Base-by-base conservation (phyloP, 768 basidiomycete species). In the Lactarius sp. region DNA sequence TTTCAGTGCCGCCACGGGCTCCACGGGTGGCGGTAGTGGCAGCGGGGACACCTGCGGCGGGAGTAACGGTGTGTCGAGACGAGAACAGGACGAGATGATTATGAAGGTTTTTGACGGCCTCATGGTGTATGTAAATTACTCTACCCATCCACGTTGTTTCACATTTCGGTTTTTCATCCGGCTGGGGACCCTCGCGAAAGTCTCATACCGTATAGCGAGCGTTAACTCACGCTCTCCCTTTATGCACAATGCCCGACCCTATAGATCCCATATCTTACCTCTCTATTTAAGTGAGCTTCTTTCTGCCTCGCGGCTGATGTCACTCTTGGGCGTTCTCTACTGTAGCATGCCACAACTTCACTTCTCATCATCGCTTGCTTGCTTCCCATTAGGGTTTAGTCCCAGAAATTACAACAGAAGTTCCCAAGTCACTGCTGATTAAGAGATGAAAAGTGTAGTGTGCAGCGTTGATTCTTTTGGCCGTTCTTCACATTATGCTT, bases 1-100 rank as follows among this genome's bases (percentile, higher is more conserved):
- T 16, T 55, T 59, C 4, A 42, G 57, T 16, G 58, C 62, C 1
- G 52, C 37, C 5, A 64, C 63, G 1, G 49, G 49, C 33, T 64
- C 63, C 0, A 36, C 52, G 2, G 50, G 41, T 6, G 34, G 44
- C 3, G 22, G 47, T 22, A 6, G 22, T 10, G 8, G 20, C 5
- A 52, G 50, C 13, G 56, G 55, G 2, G 57, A 47, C 1, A 41
- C 46, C 55, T 47, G 49, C 12, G 8, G 20, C 7, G 47, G 52
- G 5, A 18, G 37, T 14, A 16, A 13, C 33, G 57, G 42, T 1
- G 36, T 34, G 16, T 33, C 31, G 6, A 59, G 62, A 41, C 52
- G 61, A 62, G 27, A 7, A 34, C 2, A 37, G 4, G n/a, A 27
- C 3, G 18, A n/a, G 16, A 34, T 2, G 27, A 27, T 27, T 27